These are phyloP conservation scores for Lactuca sativa DNA, from an alignment of 129 eudicot species.

Conservation along the genomic window DNA sequence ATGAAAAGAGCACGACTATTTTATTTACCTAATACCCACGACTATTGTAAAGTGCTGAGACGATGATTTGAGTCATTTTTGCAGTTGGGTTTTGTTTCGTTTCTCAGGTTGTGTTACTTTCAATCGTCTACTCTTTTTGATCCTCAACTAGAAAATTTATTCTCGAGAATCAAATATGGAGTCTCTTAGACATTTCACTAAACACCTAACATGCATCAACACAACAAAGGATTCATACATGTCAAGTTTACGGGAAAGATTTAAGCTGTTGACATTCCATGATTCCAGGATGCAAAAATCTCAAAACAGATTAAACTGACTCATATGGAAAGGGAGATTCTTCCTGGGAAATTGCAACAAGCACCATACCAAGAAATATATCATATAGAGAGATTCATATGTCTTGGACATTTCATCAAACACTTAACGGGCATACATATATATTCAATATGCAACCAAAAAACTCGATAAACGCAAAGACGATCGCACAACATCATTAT, in stretches of 20 bases:
- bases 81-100: no score
- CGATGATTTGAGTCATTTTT: no score
- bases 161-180: background rate
- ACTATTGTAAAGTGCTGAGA: no score
- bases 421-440: background rate
- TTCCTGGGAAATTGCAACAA: no score
- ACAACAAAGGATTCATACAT: background rate
- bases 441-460: background rate
- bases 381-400: background rate
- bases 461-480: background rate
- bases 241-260: no score
- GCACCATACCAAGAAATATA: no score
- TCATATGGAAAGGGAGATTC: no score
- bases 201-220: constrained; percentile 18
- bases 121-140: background rate
- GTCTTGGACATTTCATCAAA: constrained; percentile 6
- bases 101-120: background rate
- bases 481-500: background rate
- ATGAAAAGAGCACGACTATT: no score
- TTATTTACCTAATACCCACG: no score
- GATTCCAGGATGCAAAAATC: background rate
- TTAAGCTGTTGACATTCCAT: background rate
- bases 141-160: no score
- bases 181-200: constrained; percentile 23
- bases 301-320: background rate